Evolutionary conservation across 1,284 basidiomycete species (phyloP).

Genomic region (Pseudozyma sp.): DNA sequence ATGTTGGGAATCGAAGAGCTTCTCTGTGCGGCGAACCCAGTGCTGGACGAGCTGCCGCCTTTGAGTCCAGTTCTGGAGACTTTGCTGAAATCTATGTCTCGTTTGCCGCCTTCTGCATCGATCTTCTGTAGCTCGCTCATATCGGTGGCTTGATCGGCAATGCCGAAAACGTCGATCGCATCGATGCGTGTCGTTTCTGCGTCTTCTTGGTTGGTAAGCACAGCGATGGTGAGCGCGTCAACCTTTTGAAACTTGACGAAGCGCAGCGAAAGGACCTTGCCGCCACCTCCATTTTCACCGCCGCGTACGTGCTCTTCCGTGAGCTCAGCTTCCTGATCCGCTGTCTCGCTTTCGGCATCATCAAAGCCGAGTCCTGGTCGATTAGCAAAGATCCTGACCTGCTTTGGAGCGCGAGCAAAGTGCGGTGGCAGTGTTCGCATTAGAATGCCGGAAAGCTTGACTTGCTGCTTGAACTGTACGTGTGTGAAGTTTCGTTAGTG

Average conservation of each 20-base stretch:
- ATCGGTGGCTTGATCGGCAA: conserved; percentile 75
- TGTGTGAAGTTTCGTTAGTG: too few relatives aligned
- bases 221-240: conserved; percentile 75
- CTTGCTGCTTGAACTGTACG: conserved; percentile 84
- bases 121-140: conserved; percentile 57
- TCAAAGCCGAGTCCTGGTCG: conserved; percentile 68
- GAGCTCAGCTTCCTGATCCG: conserved; percentile 70
- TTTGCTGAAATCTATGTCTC: conserved; percentile 12
- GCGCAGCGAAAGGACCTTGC: conserved; percentile 75
- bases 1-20: conserved; percentile 46
- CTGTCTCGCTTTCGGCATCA: conserved; percentile 68
- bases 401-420: conserved; percentile 27
- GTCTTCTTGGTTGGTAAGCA: conserved; percentile 80
- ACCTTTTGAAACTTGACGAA: conserved; percentile 85
- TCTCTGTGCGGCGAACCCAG: conserved; percentile 16
- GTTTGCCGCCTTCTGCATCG: conserved; percentile 33
- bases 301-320: conserved; percentile 63
- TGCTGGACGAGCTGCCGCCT: conserved; percentile 74
- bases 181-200: conserved; percentile 83
- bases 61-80: conserved; percentile 70
- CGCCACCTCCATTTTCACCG: conserved; percentile 65
- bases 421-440: conserved; percentile 72
- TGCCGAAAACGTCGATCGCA: conserved; percentile 79
- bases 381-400: conserved; percentile 66
- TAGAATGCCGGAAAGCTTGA: conserved; percentile 79